Conservation (phyloP, 257 asterid genomes). For the Forsythia suspensa region DNA sequence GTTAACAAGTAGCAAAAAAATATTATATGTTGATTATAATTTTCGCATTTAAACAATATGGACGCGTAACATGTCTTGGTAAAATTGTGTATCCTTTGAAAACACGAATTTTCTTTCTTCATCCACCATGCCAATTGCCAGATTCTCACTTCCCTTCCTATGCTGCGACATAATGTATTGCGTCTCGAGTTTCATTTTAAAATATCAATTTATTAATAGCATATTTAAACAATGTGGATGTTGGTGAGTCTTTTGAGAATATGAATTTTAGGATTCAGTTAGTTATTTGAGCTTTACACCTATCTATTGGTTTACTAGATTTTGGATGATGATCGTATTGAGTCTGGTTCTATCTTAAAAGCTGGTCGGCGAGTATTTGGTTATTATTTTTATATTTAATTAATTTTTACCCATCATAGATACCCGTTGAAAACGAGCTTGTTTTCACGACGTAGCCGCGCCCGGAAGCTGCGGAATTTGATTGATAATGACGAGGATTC, state of each 20-base stretch:
- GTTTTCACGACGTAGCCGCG: conserved; percentile 39
- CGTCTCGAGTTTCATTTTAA: background rate
- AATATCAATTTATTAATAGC: too few relatives aligned
- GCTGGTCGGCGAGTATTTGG: background rate
- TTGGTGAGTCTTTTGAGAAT: background rate
- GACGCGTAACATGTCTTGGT: too few relatives aligned
- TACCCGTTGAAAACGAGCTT: conserved; percentile 32
- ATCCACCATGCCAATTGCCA: background rate
- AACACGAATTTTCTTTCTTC: background rate
- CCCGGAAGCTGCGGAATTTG: conserved; percentile 34
- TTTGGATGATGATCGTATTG: background rate
- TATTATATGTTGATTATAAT: background rate
- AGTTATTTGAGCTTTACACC: too few relatives aligned
- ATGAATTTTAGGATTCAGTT: background rate
- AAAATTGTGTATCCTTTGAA: background rate
- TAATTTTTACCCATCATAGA: conserved; percentile 7
- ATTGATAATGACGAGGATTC: conserved; percentile 34
- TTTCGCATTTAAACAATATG: background rate
- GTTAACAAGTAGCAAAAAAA: background rate
- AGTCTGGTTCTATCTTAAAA: background rate
- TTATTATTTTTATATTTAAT: background rate
- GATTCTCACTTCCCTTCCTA: background rate
- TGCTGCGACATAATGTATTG: too few relatives aligned
- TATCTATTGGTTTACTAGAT: background rate
- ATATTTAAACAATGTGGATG: background rate